phyloP scores from a whole-genome alignment of 1,284 basidiomycete genomes.

The Tilletia caries region DNA sequence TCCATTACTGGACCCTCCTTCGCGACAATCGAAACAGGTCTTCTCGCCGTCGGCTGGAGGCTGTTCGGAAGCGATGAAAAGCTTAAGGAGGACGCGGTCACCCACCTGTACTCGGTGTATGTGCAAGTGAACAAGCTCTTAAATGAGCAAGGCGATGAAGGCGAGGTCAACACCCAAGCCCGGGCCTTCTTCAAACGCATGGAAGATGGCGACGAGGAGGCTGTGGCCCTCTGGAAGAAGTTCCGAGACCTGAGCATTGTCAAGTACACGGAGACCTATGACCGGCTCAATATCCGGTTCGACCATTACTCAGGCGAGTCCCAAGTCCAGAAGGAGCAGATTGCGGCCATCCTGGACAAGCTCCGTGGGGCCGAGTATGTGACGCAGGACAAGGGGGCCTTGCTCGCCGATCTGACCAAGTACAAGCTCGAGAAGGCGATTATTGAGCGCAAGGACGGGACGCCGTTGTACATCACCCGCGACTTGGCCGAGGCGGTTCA shows the following conservation, averaged over 20 bases:
- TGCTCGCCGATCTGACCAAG: constrained; percentile 42
- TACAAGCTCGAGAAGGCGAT: constrained; percentile 75
- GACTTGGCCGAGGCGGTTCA: constrained; percentile 93
- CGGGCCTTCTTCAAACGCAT: constrained; percentile 91
- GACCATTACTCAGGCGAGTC: constrained; percentile 94
- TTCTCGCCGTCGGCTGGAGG: constrained; percentile 88
- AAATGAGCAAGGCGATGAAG: constrained; percentile 56
- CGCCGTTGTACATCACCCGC: constrained; percentile 95
- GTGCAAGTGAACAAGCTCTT: constrained; percentile 89
- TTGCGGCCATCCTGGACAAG: constrained; percentile 59
- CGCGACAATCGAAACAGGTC: constrained; percentile 64
- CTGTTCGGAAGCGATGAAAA: constrained; percentile 82
- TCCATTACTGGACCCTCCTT: neutral
- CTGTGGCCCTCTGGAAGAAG: constrained; percentile 81
- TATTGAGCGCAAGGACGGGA: constrained; percentile 91
- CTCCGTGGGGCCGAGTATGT: constrained; percentile 30
- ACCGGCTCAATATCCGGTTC: constrained; percentile 83
- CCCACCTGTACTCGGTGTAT: constrained; percentile 90
- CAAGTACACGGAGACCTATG: constrained; percentile 87
- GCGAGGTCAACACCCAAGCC: constrained; percentile 72
- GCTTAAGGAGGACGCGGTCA: constrained; percentile 84
- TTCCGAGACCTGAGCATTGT: constrained; percentile 90
- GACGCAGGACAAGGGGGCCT: constrained; percentile 47
- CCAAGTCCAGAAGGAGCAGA: constrained; percentile 74
- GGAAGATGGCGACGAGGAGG: constrained; percentile 79